These are phyloP conservation scores for Phylloporus sp. DNA, from an alignment of 1,284 basidiomycete species.

Conservation along the genomic window DNA sequence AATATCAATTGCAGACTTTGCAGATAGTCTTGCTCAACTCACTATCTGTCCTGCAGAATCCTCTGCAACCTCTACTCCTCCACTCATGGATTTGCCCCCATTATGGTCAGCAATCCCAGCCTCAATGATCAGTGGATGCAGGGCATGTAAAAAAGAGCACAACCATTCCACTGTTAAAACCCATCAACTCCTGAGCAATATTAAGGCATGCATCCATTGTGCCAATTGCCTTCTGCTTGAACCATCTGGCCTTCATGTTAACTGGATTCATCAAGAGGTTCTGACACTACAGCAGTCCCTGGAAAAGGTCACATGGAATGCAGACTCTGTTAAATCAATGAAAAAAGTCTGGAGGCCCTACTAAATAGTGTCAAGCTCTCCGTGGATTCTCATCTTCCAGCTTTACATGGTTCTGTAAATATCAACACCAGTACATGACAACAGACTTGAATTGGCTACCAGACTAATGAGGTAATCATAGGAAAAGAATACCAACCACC, in stretches of 20 bases:
- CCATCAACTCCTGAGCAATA: neutral
- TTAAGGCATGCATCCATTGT: neutral
- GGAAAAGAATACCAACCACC: neutral
- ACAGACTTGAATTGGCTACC: neutral
- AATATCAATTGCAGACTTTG: neutral
- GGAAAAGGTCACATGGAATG: neutral
- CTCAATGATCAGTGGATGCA: neutral
- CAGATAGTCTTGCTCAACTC: neutral
- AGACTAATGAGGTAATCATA: neutral
- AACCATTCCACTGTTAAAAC: neutral
- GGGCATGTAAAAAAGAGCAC: neutral
- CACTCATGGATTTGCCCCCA: neutral
- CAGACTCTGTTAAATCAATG: neutral
- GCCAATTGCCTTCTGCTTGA: neutral
- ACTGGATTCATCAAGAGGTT: neutral
- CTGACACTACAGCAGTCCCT: neutral
- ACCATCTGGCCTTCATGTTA: neutral
- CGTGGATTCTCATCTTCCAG: neutral
- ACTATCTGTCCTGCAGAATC: neutral
- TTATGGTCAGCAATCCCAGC: neutral
- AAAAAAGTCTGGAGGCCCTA: neutral
- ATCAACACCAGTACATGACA: neutral
- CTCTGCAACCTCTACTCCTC: neutral
- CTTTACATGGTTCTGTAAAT: neutral
- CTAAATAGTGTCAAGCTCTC: neutral